Evolutionary conservation across 768 basidiomycete genomes (phyloP).

Genomic region (Leucosporidium scottii): DNA sequence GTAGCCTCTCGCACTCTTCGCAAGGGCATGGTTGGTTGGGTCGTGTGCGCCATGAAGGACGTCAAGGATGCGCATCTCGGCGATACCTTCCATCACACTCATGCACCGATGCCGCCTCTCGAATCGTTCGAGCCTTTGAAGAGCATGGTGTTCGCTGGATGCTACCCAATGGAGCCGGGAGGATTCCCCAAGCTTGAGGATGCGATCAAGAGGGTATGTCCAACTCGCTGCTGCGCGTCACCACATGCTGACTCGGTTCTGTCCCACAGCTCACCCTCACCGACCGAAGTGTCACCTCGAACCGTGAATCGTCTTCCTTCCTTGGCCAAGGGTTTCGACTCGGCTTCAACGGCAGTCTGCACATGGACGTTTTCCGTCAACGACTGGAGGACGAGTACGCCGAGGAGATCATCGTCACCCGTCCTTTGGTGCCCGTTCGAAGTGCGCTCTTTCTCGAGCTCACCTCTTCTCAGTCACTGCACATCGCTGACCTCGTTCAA

Average conservation of each 20-base stretch:
- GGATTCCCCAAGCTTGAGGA: conserved; percentile 94
- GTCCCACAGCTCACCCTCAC: conserved; percentile 63
- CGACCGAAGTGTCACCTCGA: conserved; percentile 80
- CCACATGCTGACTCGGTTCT: conserved; percentile 14
- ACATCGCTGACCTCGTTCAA: neutral
- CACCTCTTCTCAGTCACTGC: neutral
- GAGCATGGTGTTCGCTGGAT: conserved; percentile 75
- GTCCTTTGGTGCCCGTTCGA: conserved; percentile 92
- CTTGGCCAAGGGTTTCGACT: conserved; percentile 90
- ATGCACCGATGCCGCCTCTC: conserved; percentile 68
- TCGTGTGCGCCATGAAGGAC: conserved; percentile 88
- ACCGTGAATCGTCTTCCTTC: conserved; percentile 86
- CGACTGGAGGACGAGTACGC: conserved; percentile 94
- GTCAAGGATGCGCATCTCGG: conserved; percentile 90
- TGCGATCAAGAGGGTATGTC: conserved; percentile 74
- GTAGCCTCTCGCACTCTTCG: conserved; percentile 1
- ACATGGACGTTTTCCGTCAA: conserved; percentile 95
- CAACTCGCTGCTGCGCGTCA: neutral
- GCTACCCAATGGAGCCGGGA: conserved; percentile 83
- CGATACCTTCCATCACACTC: conserved; percentile 77
- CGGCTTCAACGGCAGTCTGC: conserved; percentile 89
- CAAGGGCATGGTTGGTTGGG: conserved; percentile 33
- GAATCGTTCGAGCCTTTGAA: conserved; percentile 86
- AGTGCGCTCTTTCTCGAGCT: conserved; percentile 47
- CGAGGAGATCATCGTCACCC: conserved; percentile 83